Conservation (phyloP, 2,329 filamentous ascomycete species). For the Pyricularia sp. region DNA sequence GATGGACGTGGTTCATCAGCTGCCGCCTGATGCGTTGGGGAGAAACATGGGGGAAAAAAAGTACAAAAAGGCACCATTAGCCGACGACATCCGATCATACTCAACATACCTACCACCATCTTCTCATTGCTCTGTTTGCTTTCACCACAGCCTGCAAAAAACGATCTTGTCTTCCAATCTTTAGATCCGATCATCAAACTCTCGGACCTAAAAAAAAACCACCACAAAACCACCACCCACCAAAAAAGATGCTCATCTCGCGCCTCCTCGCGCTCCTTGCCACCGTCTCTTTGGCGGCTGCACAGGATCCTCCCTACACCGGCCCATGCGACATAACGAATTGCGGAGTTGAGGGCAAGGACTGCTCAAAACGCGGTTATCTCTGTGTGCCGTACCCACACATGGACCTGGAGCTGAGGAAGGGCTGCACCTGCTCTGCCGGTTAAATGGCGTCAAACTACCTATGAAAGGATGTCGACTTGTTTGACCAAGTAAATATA, state of each 20-base stretch:
- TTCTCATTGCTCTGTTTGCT: neutral
- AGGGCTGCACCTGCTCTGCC: slow-evolving; percentile 4
- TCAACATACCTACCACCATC: neutral
- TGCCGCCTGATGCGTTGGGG: neutral
- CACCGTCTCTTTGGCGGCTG: neutral
- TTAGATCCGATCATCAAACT: neutral
- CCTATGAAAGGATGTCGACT: neutral
- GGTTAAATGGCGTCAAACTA: neutral
- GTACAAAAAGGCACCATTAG: neutral
- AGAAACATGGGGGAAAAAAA: neutral
- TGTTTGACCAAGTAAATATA: neutral
- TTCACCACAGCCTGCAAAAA: neutral
- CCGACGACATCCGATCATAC: neutral
- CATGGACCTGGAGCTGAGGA: neutral
- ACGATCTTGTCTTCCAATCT: neutral
- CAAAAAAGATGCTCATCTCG: neutral
- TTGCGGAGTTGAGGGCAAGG: neutral
- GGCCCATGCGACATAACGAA: neutral
- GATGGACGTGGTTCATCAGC: neutral
- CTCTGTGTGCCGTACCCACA: slow-evolving; percentile 2
- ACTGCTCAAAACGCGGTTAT: slow-evolving; percentile 1
- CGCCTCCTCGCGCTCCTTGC: neutral
- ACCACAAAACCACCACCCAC: no score
- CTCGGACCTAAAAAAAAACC: neutral
- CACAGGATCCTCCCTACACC: neutral